Percentiles rank a stretch among this genome's conserved stretches.
Conservation (phyloP, 768 basidiomycete genomes). For the Calocybe indica region DNA sequence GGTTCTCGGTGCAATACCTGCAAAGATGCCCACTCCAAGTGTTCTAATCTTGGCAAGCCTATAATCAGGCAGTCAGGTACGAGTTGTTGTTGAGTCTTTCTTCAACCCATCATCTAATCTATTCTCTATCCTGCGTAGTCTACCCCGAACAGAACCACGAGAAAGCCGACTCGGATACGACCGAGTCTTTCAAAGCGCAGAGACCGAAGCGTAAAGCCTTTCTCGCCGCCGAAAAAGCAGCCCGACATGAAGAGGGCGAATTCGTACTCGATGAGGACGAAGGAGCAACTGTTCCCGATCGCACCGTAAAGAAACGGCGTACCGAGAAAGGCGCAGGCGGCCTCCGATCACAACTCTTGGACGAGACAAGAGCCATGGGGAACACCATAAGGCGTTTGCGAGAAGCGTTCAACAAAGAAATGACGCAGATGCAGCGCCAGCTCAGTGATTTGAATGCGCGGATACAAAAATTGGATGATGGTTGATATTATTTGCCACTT, state of each 20-base stretch:
- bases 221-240: constrained; percentile 21
- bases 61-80: constrained; percentile 34
- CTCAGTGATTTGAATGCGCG: constrained; percentile 20
- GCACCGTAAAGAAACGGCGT: constrained; percentile 24
- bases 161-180: neutral
- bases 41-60: constrained; percentile 39
- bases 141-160: constrained; percentile 8
- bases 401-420: constrained; percentile 23
- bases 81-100: constrained; percentile 11
- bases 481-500: constrained; percentile 5
- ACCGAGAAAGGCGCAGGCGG: constrained; percentile 14
- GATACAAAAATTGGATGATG: constrained; percentile 28
- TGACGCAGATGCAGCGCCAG: constrained; percentile 28
- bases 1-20: constrained; percentile 41
- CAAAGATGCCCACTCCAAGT: constrained; percentile 40
- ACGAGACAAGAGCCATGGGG: constrained; percentile 29
- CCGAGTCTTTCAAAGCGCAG: constrained; percentile 1
- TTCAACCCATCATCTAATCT: neutral
- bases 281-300: constrained; percentile 24
- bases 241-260: constrained; percentile 27
- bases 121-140: constrained; percentile 1
- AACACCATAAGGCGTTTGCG: constrained; percentile 28
- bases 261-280: constrained; percentile 30
- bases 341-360: constrained; percentile 24
- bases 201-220: constrained; percentile 19